Evolutionary conservation across 208 protist species (phyloP).

Genomic region (Leishmania major): DNA sequence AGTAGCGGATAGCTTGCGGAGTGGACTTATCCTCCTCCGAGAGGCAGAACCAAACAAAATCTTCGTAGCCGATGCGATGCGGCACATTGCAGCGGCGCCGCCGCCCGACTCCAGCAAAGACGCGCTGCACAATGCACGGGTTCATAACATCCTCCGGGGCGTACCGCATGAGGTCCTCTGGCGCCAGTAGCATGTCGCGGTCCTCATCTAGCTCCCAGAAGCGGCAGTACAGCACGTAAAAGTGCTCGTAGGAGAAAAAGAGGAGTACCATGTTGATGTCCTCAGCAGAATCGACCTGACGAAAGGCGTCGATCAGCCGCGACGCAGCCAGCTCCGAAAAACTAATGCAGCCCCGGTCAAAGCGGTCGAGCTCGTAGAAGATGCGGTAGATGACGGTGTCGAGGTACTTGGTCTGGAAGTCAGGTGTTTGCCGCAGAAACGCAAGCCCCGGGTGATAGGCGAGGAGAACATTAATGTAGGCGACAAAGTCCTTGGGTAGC

Average conservation of each 20-base stretch:
- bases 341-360: conserved; percentile 77
- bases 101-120: conserved; percentile 73
- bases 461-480: conserved; percentile 81
- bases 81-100: conserved; percentile 41
- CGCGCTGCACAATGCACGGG: conserved; percentile 73
- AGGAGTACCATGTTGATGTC: conserved; percentile 92
- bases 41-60: conserved; percentile 97
- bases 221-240: conserved; percentile 99
- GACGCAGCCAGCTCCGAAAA: conserved; percentile 78
- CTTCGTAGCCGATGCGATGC: conserved; percentile 90
- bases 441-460: conserved; percentile 91
- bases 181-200: conserved; percentile 92
- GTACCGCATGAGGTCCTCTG: conserved; percentile 89
- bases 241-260: conserved; percentile 99
- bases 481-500: conserved; percentile 73
- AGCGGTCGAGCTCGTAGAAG: conserved; percentile 94
- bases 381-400: conserved; percentile 96
- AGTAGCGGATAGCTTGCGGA: conserved; percentile 91
- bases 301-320: conserved; percentile 79
- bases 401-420: conserved; percentile 95
- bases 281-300: conserved; percentile 78
- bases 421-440: conserved; percentile 92
- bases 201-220: conserved; percentile 98
- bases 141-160: conserved; percentile 81
- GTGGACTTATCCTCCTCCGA: conserved; percentile 97